A percentile compares a stretch with the other conserved stretches of the same genome.
Evolutionary conservation across 345 rosid species (phyloP).

Genomic region (Theobroma cacao): DNA sequence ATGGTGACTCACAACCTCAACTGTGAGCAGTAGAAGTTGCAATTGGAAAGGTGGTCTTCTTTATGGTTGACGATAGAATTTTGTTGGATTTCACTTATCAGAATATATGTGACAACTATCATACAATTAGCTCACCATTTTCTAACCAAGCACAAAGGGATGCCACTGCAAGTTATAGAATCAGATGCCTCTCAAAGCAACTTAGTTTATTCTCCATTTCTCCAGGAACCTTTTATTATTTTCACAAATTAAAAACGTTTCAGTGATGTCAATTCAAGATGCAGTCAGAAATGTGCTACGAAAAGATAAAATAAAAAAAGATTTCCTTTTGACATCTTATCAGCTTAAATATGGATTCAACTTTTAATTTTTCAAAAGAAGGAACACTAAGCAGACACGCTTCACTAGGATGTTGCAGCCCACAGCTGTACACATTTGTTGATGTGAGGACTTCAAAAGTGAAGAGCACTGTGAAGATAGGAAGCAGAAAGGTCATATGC

Average conservation of each 20-base stretch:
- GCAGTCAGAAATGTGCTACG: not conserved
- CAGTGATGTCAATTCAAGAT: not conserved
- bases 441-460: not conserved
- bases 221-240: not conserved
- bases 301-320: not conserved
- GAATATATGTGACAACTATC: not conserved
- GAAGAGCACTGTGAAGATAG: not conserved
- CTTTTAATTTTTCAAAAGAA: not conserved
- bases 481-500: not conserved
- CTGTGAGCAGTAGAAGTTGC: not conserved
- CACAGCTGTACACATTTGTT: not conserved
- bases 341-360: not conserved
- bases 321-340: not conserved
- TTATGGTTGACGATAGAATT: not conserved
- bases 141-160: not conserved
- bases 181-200: not conserved
- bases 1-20: not conserved
- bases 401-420: not conserved
- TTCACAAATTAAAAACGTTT: not conserved
- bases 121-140: not conserved
- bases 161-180: not conserved
- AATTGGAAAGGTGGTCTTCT: not conserved
- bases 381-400: constrained; percentile 8
- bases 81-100: not conserved
- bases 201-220: not conserved